Percentiles rank a stretch among this genome's conserved stretches.
Conservation (phyloP, 371 early-diverging fungal genomes). For the Thermomucor indicae-seudaticae region DNA sequence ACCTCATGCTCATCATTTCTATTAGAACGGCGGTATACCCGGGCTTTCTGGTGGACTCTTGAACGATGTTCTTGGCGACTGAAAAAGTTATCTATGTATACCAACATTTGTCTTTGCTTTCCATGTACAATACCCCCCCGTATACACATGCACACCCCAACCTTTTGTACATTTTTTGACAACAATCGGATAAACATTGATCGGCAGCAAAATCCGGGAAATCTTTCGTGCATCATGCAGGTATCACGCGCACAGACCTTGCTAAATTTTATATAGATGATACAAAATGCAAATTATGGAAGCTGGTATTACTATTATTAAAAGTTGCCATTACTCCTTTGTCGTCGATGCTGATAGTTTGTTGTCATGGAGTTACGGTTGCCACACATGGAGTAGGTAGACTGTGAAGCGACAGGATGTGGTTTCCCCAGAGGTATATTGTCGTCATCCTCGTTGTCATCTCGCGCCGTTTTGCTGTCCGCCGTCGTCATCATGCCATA, state of each 20-base stretch:
- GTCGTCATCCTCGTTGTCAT: constrained; percentile 27
- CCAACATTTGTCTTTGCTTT: too few relatives aligned
- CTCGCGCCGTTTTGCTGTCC: constrained; percentile 16
- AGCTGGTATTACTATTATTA: not conserved
- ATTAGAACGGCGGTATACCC: not conserved
- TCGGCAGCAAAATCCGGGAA: too few relatives aligned
- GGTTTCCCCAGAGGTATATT: constrained; percentile 12
- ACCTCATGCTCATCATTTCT: not conserved
- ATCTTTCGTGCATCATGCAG: too few relatives aligned
- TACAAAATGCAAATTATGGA: too few relatives aligned
- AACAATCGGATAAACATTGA: too few relatives aligned
- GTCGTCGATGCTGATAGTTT: not conserved
- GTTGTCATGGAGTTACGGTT: not conserved
- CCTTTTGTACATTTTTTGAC: too few relatives aligned
- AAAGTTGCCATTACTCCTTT: constrained; percentile 3
- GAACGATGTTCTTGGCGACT: not conserved
- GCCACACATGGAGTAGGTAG: not conserved
- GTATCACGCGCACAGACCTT: too few relatives aligned
- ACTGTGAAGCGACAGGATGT: not conserved
- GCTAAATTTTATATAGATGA: too few relatives aligned
- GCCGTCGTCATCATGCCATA: too few relatives aligned
- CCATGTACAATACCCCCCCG: too few relatives aligned
- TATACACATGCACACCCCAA: too few relatives aligned
- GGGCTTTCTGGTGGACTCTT: not conserved
- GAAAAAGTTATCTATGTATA: too few relatives aligned